Base-by-base conservation (phyloP, 495 filamentous ascomycete species). In the Glarea lozoyensis region DNA sequence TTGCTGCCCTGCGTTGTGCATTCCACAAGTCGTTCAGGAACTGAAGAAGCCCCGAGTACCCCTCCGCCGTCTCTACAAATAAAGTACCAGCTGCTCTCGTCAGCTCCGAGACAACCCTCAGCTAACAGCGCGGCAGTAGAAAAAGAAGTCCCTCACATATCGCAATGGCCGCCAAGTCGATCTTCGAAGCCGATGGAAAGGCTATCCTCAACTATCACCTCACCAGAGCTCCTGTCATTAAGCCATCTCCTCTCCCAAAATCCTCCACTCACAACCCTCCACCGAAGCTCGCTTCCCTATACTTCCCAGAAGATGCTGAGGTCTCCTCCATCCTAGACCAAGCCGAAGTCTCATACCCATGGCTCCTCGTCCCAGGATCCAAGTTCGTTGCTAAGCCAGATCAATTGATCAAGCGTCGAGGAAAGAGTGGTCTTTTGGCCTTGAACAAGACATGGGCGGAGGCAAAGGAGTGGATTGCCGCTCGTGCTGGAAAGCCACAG, bases 151-250 rank as follows among this genome's bases (percentile, higher is more conserved):
- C 38, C 43, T 43, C 37, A 35, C 37, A 33, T 27, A 50, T 45
- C 60, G 73, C 60, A 73, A 98, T 99, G 92, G 93, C 92, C 63
- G 93, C 92, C 66, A 99, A 99, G 70, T 82, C 90, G 46, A 96
- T 99, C 60, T 68, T 81, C 77, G 92, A 99, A 71, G 92, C 93
- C 75, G 92, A 99, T 71, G 92, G 92, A 79, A 99, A 99, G 84
- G 92, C 92, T 73, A 97, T 99, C 75, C 74, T 99, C 75, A 96
- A 94, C 83, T 99, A 95, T 76, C 92, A 99, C 79, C 89, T 99
- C 74, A 99, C 92, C 54, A 84, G 92, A 59, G 88, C 92, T 46
- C 82, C 90, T 44, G 83, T 94, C 61, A 96, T 99, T 78, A 94
- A 95, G 81, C 88, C 92, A 39, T 87, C 88, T 58, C 86, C 93